A percentile compares a stretch with the other conserved stretches of the same genome.
phyloP scores from a whole-genome alignment of 495 filamentous ascomycete genomes.

The Podospora anserina region DNA sequence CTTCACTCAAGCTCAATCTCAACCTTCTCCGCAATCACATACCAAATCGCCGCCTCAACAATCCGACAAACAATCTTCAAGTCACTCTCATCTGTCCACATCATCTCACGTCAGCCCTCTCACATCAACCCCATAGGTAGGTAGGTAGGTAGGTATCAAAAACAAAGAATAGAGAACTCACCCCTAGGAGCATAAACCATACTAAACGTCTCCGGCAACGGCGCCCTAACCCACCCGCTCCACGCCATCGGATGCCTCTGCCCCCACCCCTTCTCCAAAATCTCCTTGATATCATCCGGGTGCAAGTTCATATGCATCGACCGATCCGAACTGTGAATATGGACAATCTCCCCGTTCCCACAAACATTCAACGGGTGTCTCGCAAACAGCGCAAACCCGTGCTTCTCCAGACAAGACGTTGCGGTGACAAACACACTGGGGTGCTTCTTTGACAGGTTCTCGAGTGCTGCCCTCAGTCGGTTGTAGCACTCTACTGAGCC shows the following conservation, averaged over 20 bases:
- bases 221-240: constrained; percentile 48
- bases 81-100: constrained; percentile 54
- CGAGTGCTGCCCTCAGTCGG: constrained; percentile 48
- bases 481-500: constrained; percentile 51
- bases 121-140: too few relatives aligned
- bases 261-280: constrained; percentile 83
- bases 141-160: too few relatives aligned
- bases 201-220: constrained; percentile 64
- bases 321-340: constrained; percentile 72
- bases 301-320: constrained; percentile 75
- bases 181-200: constrained; percentile 81
- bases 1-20: constrained; percentile 27
- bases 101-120: constrained; percentile 1
- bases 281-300: constrained; percentile 70
- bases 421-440: constrained; percentile 55
- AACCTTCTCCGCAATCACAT: constrained; percentile 42
- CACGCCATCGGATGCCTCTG: constrained; percentile 80
- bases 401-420: constrained; percentile 76
- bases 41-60: constrained; percentile 68
- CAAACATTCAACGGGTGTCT: constrained; percentile 58
- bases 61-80: constrained; percentile 66
- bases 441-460: constrained; percentile 46
- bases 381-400: constrained; percentile 70
- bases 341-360: constrained; percentile 73
- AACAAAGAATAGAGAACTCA: constrained; percentile 9